Evolutionary conservation across 169 alveolate species (phyloP).

Genomic region (Plasmodium vinckei): DNA sequence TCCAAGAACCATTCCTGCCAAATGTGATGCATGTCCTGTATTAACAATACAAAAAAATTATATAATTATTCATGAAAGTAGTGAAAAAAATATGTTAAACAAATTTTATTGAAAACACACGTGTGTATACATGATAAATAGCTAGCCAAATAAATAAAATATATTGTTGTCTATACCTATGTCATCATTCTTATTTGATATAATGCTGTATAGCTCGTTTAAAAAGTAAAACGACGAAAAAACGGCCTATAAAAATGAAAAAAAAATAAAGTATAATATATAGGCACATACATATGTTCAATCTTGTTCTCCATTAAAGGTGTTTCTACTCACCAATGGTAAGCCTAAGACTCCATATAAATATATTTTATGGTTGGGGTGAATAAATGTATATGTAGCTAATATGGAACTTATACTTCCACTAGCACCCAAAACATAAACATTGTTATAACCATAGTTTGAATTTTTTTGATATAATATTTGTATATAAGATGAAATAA

Average conservation of each 20-base stretch:
- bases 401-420: conserved; percentile 60
- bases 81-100: neutral
- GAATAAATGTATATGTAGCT: conserved; percentile 35
- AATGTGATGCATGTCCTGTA: conserved; percentile 50
- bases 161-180: conserved; percentile 9
- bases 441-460: conserved; percentile 8
- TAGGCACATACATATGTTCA: neutral
- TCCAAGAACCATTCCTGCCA: conserved; percentile 50
- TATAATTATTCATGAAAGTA: neutral
- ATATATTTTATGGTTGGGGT: conserved; percentile 20
- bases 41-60: neutral
- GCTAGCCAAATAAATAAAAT: neutral
- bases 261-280: neutral
- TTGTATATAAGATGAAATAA: conserved; percentile 42
- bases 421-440: conserved; percentile 67
- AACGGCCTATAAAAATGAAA: conserved; percentile 20
- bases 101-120: neutral
- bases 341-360: conserved; percentile 32
- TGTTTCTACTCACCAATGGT: conserved; percentile 14
- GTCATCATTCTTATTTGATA: conserved; percentile 20
- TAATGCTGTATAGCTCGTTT: conserved; percentile 47
- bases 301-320: neutral
- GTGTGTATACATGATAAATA: neutral
- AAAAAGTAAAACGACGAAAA: conserved; percentile 30
- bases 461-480: conserved; percentile 34